Percentiles rank a stretch among this genome's conserved stretches.
Conservation (phyloP, 768 basidiomycete species). For the Pholiota molesta region DNA sequence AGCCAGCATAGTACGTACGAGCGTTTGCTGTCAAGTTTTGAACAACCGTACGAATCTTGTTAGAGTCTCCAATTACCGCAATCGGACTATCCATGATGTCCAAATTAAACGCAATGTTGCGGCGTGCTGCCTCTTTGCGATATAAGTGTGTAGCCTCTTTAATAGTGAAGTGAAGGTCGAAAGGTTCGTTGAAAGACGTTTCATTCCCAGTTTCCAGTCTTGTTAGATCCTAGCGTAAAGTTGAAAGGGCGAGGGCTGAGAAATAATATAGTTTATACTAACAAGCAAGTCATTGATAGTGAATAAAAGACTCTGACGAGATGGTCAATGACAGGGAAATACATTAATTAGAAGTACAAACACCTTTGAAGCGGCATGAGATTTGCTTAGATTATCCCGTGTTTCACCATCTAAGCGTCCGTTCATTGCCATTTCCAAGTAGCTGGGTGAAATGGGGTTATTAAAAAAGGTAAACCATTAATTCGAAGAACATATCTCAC, state of each 20-base stretch:
- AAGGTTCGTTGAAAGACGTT: slow-evolving; percentile 76
- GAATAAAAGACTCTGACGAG: slow-evolving; percentile 64
- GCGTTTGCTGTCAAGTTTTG: slow-evolving; percentile 81
- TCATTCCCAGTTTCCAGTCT: slow-evolving; percentile 76
- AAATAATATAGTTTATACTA: slow-evolving; percentile 10
- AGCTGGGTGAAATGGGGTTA: slow-evolving; percentile 39
- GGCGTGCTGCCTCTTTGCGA: slow-evolving; percentile 63
- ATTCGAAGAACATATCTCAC: slow-evolving; percentile 31
- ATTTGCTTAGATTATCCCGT: slow-evolving; percentile 69
- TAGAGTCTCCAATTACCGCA: slow-evolving; percentile 70
- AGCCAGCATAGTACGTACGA: slow-evolving; percentile 38
- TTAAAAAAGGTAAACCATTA: background rate
- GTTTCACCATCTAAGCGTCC: slow-evolving; percentile 74
- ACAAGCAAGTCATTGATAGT: slow-evolving; percentile 83
- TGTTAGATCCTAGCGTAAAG: slow-evolving; percentile 61
- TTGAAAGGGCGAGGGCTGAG: background rate
- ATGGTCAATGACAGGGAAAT: background rate
- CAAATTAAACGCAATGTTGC: slow-evolving; percentile 60
- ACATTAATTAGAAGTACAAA: slow-evolving; percentile 1
- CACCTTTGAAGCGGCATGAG: slow-evolving; percentile 77
- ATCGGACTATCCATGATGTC: slow-evolving; percentile 56
- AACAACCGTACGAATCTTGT: slow-evolving; percentile 75
- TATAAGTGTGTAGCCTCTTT: slow-evolving; percentile 66
- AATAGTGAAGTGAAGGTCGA: slow-evolving; percentile 64
- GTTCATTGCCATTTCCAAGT: slow-evolving; percentile 80